A percentile compares a stretch with the other conserved stretches of the same genome.
Conservation (phyloP, 495 filamentous ascomycete species). For the Hypomontagnella submonticulosa region DNA sequence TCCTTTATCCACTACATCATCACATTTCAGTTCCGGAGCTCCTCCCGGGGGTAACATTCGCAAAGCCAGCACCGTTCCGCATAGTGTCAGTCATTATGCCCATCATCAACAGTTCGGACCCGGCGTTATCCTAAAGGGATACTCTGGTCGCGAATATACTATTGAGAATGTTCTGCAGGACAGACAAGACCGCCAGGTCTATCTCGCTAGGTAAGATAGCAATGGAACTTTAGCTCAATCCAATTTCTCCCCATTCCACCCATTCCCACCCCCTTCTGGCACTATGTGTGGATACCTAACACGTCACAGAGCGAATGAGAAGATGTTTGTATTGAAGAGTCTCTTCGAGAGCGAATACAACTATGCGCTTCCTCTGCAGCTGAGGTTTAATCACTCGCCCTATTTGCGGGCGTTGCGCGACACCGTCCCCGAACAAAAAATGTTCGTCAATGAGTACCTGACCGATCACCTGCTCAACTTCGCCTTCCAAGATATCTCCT, state of each 20-base stretch:
- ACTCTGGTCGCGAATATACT: conserved; percentile 51
- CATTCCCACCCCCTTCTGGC: conserved; percentile 5
- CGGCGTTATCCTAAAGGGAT: conserved; percentile 46
- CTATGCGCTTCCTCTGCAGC: conserved; percentile 53
- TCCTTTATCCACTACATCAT: conserved; percentile 38
- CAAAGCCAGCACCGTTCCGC: conserved; percentile 41
- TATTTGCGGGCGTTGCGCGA: conserved; percentile 55
- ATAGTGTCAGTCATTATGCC: conserved; percentile 17
- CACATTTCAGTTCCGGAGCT: conserved; percentile 30
- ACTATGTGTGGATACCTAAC: conserved; percentile 33
- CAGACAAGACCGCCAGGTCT: conserved; percentile 50
- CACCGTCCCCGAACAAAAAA: conserved; percentile 57
- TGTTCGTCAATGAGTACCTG: conserved; percentile 62
- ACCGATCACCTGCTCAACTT: conserved; percentile 58
- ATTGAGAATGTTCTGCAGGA: conserved; percentile 54
- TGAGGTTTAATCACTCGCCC: conserved; percentile 50
- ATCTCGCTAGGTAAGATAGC: conserved; percentile 46
- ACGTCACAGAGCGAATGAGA: conserved; percentile 47
- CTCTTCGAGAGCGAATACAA: conserved; percentile 55
- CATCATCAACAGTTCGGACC: conserved; percentile 37
- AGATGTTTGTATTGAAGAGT: conserved; percentile 57
- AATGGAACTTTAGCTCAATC: conserved; percentile 6
- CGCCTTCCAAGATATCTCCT: conserved; percentile 52
- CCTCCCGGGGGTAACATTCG: conserved; percentile 39
- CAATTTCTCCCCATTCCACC: conserved; percentile 9